phyloP scores from a whole-genome alignment of 176 grass and related monocot species.

The Microstegium vimineum region DNA sequence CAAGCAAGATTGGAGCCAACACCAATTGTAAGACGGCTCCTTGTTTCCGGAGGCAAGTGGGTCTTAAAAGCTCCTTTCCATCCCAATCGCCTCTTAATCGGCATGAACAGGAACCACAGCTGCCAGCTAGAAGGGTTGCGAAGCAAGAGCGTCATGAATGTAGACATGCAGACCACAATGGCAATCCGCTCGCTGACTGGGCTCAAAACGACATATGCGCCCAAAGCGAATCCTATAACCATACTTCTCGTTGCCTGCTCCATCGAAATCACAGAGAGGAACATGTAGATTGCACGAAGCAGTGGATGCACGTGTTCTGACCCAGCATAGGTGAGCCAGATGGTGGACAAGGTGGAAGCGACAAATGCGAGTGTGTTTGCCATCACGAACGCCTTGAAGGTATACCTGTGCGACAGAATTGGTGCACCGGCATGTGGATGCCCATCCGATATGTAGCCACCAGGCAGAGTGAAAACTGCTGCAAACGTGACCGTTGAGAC shows the following conservation, averaged over 20 bases:
- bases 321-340: slow-evolving; percentile 51
- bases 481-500: slow-evolving; percentile 60
- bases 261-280: slow-evolving; percentile 52
- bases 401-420: slow-evolving; percentile 45
- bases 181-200: slow-evolving; percentile 33
- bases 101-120: slow-evolving; percentile 46
- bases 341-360: slow-evolving; percentile 44
- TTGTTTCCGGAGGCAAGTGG: slow-evolving; percentile 45
- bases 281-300: slow-evolving; percentile 46
- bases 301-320: slow-evolving; percentile 39
- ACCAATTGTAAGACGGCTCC: slow-evolving; percentile 45
- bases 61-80: slow-evolving; percentile 60
- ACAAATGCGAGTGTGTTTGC: slow-evolving; percentile 54
- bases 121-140: slow-evolving; percentile 54
- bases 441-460: slow-evolving; percentile 45
- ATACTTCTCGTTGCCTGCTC: slow-evolving; percentile 58
- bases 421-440: slow-evolving; percentile 46
- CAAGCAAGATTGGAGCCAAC: slow-evolving; percentile 49
- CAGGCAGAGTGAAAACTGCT: slow-evolving; percentile 47
- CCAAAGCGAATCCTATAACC: slow-evolving; percentile 50
- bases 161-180: slow-evolving; percentile 39
- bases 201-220: slow-evolving; percentile 52
- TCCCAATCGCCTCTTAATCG: slow-evolving; percentile 53
- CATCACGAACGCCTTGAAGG: slow-evolving; percentile 66
- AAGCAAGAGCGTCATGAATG: slow-evolving; percentile 46